Evolutionary conservation across 441 rosid genomes (phyloP), one percentile per base, ranked within the genome.

Genomic region (Bruguiera hainesii): DNA sequence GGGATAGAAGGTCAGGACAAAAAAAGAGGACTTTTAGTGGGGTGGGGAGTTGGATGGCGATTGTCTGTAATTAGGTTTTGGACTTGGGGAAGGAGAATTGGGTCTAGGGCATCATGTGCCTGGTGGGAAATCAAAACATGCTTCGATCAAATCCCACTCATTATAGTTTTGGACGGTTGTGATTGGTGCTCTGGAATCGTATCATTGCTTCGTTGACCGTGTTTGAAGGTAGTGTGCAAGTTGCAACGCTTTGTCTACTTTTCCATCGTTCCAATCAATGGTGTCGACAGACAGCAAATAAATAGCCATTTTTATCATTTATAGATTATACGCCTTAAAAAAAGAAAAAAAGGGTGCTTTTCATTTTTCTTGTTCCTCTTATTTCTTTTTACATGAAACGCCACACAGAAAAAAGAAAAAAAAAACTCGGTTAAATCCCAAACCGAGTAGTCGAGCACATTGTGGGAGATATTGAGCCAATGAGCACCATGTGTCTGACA

Each of bases 181-280:
- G 76, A 69, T 71, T 72, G 61, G 55, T 29, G 51, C 30, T 69
- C 75, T 63, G 23, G 6, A 5, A 0, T 3, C 16, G 35, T 65
- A 75, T 79, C 69, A 81, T 78, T 81, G 72, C 69, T 52, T 60
- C 57, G 31, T 71, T 75, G 78, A 76, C 79, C 73, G 42, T 2
- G 10, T 19, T 35, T 64, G 46, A 46, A 48, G 50, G 28, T 61
- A 55, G 29, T 49, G 21, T 50, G 28, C 11, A 23, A 49, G 19
- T 46, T 58, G 52, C 35, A 42, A 15, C 28, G 58, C 28, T 55
- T 55, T 55, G 29, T 33, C 59, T 37, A 60, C 59, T 30, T 49
- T 29, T 21, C 19, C 46, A 42, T 42, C 18, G 1, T 13, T 42
- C 20, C 5, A 33, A 1, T 10, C 49, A 67, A 15, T 11, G 57